Evolutionary conservation across 352 stramenopile genomes (phyloP).

Genomic region (Phytophthora megakarya): DNA sequence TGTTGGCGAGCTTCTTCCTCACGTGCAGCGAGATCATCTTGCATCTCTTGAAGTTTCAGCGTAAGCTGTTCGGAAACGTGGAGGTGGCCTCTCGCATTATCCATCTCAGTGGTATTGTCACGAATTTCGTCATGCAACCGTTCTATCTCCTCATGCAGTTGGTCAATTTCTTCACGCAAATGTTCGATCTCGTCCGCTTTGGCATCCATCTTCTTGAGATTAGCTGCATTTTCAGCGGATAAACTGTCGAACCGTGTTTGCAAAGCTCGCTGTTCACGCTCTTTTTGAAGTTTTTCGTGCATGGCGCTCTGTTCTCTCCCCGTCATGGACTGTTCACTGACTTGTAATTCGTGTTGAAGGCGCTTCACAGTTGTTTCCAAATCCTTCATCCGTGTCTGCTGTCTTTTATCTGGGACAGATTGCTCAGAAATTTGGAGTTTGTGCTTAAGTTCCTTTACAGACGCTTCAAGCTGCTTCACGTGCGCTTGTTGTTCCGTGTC

Average conservation of each 20-base stretch:
- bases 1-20: slow-evolving; percentile 38
- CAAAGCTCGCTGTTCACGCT: slow-evolving; percentile 49
- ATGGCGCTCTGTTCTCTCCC: slow-evolving; percentile 53
- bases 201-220: slow-evolving; percentile 27
- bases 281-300: slow-evolving; percentile 60
- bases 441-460: slow-evolving; percentile 38
- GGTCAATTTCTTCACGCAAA: slow-evolving; percentile 30
- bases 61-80: slow-evolving; percentile 52
- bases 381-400: slow-evolving; percentile 30
- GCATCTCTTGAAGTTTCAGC: slow-evolving; percentile 47
- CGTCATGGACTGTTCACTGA: slow-evolving; percentile 38
- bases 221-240: slow-evolving; percentile 27
- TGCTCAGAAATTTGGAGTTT: slow-evolving; percentile 41
- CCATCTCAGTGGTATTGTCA: slow-evolving; percentile 51
- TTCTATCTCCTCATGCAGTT: slow-evolving; percentile 36
- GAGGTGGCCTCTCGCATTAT: slow-evolving; percentile 40
- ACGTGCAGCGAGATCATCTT: slow-evolving; percentile 39
- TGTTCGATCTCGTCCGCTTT: slow-evolving; percentile 36
- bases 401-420: slow-evolving; percentile 13
- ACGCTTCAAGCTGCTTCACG: slow-evolving; percentile 36
- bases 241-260: slow-evolving; percentile 40
- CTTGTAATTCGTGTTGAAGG: slow-evolving; percentile 44
- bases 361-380: slow-evolving; percentile 41
- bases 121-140: slow-evolving; percentile 43
- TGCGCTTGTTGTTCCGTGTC: slow-evolving; percentile 25